Base-by-base conservation (phyloP, 2,329 filamentous ascomycete species). In the Trichoderma asperellum region DNA sequence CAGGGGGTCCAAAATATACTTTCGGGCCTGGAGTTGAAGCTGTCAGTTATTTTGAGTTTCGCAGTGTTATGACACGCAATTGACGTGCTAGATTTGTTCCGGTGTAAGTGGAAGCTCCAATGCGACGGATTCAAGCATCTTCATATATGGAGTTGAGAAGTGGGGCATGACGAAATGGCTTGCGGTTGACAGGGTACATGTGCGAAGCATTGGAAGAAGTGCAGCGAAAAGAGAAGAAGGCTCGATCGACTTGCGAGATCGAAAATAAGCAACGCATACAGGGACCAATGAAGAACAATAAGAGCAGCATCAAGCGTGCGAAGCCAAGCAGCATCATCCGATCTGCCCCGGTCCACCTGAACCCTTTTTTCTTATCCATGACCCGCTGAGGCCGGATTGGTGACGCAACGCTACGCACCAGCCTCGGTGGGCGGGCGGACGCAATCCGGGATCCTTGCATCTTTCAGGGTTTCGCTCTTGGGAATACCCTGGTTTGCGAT, bases 1-100 rank as follows among this genome's bases (percentile, higher is more conserved):
- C 71, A 93, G 82, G 72, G 91, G 91, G 74, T 91, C 89, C 72
- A 93, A 86, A 56, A 93, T 82, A 75, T 91, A 89, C 75, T 87
- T 85, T 65, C 85, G 82, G 55, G 90, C 89, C 90, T 92, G 75
- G 12, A 73, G 8, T 49, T 58, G 1, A 24, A n/a, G 53, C 49
- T 29, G 67, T 69, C 47, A 69, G 67, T 63, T 27, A 16, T 16
- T 43, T 43, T n/a, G 18, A 61, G 40, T 21, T 34, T 21, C 18
- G 11, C n/a, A 7, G 49, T 49, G 47, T 11, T 53, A 56, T 35
- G 47, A 37, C 35, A 24, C 21, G 58, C 21, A 10, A 66, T 57
- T 43, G 63, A 47, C n/a, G 16, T 66, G 49, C 29, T 47, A 40
- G 40, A 55, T 27, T 64, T 1, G 24, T 49, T 49, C 10, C 11